Percentiles rank a stretch among this genome's conserved stretches.
Evolutionary conservation across 2,329 filamentous ascomycete species (phyloP).

Genomic region (Ascochyta koolunga): DNA sequence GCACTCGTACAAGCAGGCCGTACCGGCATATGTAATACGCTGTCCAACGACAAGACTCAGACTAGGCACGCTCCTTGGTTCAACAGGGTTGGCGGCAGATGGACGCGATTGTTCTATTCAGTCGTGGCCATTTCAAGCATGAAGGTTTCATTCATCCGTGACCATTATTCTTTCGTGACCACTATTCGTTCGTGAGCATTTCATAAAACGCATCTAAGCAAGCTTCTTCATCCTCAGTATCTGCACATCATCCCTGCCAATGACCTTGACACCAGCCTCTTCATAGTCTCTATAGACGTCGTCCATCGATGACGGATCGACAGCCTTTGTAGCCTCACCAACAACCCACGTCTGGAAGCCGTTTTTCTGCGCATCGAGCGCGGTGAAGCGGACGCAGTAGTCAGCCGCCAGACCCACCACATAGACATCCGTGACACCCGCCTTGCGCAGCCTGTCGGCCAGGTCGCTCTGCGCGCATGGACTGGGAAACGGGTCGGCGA

Average conservation of each 20-base stretch:
- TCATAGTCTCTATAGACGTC: slow-evolving; percentile 61
- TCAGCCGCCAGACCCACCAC: slow-evolving; percentile 86
- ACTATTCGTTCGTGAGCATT: too few relatives aligned
- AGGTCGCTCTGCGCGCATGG: slow-evolving; percentile 69
- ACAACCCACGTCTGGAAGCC: slow-evolving; percentile 81
- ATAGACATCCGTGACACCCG: slow-evolving; percentile 76
- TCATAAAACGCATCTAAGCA: slow-evolving; percentile 1
- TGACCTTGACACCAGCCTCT: slow-evolving; percentile 65
- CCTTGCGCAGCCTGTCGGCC: slow-evolving; percentile 60
- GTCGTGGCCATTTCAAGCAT: too few relatives aligned
- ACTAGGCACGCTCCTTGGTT: slow-evolving; percentile 9
- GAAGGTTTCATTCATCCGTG: too few relatives aligned
- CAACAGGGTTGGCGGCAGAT: slow-evolving; percentile 2
- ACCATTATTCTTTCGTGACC: too few relatives aligned
- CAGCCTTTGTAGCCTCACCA: slow-evolving; percentile 76
- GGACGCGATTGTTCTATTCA: neutral
- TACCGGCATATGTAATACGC: slow-evolving; percentile 1
- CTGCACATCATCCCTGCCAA: slow-evolving; percentile 63
- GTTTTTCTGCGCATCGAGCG: slow-evolving; percentile 74
- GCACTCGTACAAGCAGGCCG: neutral
- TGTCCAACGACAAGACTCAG: slow-evolving; percentile 20
- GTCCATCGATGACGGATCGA: slow-evolving; percentile 67
- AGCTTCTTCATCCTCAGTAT: slow-evolving; percentile 56
- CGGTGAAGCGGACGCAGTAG: slow-evolving; percentile 85
- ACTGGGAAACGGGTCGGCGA: slow-evolving; percentile 76